phyloP scores from a whole-genome alignment of 1,284 basidiomycete species.

The Ceratobasidium sp. region DNA sequence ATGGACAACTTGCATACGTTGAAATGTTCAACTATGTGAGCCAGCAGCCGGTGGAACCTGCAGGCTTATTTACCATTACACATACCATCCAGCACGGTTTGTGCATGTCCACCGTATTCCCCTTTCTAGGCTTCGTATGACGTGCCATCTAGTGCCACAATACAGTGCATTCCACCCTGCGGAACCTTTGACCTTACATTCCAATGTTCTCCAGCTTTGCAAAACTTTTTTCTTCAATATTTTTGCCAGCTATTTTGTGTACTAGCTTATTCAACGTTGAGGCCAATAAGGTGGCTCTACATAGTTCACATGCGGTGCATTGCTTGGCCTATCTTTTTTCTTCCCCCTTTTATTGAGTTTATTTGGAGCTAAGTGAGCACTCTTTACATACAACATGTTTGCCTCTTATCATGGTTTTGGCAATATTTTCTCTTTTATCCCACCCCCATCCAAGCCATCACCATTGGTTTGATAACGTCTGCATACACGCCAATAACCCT shows the following conservation, averaged over 20 bases:
- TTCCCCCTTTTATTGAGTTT: no score
- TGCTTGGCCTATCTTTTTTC: no score
- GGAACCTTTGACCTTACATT: not conserved
- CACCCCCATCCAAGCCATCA: no score
- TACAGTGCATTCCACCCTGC: not conserved
- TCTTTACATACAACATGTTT: no score
- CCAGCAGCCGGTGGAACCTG: not conserved
- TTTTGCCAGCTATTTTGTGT: not conserved
- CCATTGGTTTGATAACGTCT: no score
- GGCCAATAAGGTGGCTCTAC: not conserved
- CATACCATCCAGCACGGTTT: not conserved
- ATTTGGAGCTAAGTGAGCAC: no score
- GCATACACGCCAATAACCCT: no score
- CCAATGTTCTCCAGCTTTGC: not conserved
- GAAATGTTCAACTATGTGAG: not conserved
- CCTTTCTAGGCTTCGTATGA: not conserved
- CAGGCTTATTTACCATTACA: not conserved
- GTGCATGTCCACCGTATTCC: not conserved
- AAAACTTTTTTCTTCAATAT: slow-evolving; percentile 6
- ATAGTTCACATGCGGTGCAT: not conserved
- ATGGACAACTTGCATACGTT: not conserved
- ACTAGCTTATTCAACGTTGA: slow-evolving; percentile 7
- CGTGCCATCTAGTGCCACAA: not conserved
- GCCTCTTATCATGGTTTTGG: no score
- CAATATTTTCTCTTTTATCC: no score